Percentiles rank a stretch among this genome's conserved stretches.
These are phyloP conservation scores for Omphalea diandra DNA, from an alignment of 441 rosid species.

Conservation along the genomic window DNA sequence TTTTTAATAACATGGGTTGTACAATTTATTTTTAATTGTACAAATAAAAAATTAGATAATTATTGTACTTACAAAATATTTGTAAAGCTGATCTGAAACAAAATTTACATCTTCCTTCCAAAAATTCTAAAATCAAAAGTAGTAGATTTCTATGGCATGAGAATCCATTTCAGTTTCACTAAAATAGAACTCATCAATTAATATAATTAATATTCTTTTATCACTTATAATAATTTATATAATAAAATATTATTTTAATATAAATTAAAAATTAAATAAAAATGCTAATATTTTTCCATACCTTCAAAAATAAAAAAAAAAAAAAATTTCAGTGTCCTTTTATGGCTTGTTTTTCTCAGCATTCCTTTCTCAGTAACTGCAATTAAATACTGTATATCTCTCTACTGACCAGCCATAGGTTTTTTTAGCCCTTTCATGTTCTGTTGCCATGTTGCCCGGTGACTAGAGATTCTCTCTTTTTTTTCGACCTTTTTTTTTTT, in stretches of 20 bases:
- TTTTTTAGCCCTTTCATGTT: slow-evolving; percentile 18
- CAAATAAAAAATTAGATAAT: not conserved
- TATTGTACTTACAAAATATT: not conserved
- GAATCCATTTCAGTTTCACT: not conserved
- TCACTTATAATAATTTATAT: no score
- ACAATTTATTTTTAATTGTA: no score
- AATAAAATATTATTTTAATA: no score
- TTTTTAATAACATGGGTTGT: no score
- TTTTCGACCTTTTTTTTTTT: not conserved
- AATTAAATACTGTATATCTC: slow-evolving; percentile 19
- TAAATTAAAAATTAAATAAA: no score
- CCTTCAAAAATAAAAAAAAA: no score
- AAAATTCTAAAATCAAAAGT: not conserved
- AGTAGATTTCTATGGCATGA: not conserved
- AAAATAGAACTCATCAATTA: no score
- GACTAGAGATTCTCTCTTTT: slow-evolving; percentile 24
- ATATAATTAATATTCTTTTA: no score
- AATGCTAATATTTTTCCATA: no score
- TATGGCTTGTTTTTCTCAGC: not conserved
- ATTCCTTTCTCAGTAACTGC: slow-evolving; percentile 9
- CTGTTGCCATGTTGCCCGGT: slow-evolving; percentile 11
- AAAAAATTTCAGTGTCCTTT: no score
- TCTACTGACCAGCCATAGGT: slow-evolving; percentile 14
- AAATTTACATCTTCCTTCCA: not conserved
- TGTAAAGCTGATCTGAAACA: not conserved